Evolutionary conservation across 345 rosid genomes (phyloP), one percentile per base, ranked within the genome.

Genomic region (Hibiscus mutabilis): DNA sequence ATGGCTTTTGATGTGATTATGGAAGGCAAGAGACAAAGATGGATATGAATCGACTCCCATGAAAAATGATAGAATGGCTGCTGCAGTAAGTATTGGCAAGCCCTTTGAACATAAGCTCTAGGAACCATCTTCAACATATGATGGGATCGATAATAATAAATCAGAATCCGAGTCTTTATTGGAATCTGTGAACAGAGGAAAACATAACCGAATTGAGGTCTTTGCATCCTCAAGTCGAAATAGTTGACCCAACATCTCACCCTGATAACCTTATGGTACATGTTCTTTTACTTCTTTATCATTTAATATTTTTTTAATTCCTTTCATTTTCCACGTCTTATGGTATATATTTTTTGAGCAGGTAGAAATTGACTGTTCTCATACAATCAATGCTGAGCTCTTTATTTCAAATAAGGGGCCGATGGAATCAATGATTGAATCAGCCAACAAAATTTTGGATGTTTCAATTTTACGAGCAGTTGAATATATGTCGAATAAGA

Each of bases 261-360:
- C 66, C 68, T 60, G 75, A 79, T 75, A 71, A 68, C 49, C 66
- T 74, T 35, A 60, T 57, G 78, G 87, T 88, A 79, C 64, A 58
- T 70, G 55, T 53, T 46, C n/a, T 40, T 42, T 71, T 53, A 42
- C 19, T 37, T 65, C 72, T 31, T 44, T 72, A 40, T 77, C 60
- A 35, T 66, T 72, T 73, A 66, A 10, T 44, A 60, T 25, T 75
- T 3, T 3, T 71, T 59, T 57, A 33, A 18, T 72, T 72, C 57
- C 21, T 74, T 4, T 61, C 19, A 16, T 44, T 67, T 53, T 60
- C 74, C 57, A 62, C 31, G 49, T 60, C 18, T 29, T 66, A 60
- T 13, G 69, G 55, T 4, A 4, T 21, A 13, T 71, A 29, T 73
- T 53, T 22, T 47, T 52, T 70, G 76, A 85, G 90, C 69, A 60